Evolutionary conservation across 768 basidiomycete species (phyloP).

Genomic region (Russula dissimulans): DNA sequence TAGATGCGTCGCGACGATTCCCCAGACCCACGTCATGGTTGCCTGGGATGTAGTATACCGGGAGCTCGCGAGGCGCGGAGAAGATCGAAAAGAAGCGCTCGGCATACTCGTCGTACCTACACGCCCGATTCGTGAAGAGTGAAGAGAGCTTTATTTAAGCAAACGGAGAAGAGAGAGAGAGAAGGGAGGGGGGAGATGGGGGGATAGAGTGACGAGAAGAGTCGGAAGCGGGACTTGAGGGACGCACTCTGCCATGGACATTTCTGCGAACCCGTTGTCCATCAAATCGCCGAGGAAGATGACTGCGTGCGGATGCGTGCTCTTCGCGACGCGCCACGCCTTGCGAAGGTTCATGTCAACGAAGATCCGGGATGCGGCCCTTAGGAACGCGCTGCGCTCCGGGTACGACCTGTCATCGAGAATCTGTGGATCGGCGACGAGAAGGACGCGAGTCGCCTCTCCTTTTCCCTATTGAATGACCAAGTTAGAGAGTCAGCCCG

Average conservation of each 20-base stretch:
- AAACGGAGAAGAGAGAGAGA: background rate
- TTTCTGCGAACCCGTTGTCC: conserved; percentile 66
- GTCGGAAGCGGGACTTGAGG: too few species aligned
- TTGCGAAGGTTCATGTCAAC: conserved; percentile 81
- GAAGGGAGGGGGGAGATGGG: background rate
- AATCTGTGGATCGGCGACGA: conserved; percentile 85
- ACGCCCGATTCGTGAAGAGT: too few species aligned
- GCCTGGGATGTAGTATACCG: conserved; percentile 70
- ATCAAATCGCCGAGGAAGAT: conserved; percentile 90
- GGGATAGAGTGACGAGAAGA: conserved; percentile 13
- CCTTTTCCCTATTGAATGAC: background rate
- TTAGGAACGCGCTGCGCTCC: conserved; percentile 42
- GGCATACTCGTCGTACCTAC: conserved; percentile 67
- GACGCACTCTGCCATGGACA: conserved; percentile 59
- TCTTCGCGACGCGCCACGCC: conserved; percentile 63
- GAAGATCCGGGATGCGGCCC: conserved; percentile 50
- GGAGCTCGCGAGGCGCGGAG: conserved; percentile 34
- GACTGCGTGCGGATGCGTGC: conserved; percentile 56
- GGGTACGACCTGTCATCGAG: conserved; percentile 70
- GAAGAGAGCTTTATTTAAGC: background rate
- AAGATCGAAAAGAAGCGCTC: conserved; percentile 67
- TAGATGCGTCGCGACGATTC: conserved; percentile 22
- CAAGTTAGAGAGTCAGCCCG: background rate
- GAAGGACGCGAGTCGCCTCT: conserved; percentile 37
- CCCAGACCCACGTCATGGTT: conserved; percentile 77